Evolutionary conservation across 352 stramenopile genomes (phyloP).

Genomic region (Phytophthora sojae): DNA sequence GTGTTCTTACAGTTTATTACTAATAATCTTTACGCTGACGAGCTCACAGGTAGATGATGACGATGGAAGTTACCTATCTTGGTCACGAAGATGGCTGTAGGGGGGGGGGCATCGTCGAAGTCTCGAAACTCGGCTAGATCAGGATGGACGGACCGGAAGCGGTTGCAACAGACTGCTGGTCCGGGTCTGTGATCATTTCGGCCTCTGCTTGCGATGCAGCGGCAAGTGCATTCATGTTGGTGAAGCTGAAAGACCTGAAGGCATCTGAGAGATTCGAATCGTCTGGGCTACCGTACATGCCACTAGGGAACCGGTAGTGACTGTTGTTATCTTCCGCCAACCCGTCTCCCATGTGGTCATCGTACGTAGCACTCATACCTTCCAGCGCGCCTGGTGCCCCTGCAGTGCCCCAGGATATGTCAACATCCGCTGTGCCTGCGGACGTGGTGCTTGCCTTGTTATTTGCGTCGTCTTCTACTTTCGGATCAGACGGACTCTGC

Average conservation of each 20-base stretch:
- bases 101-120: conserved; percentile 13
- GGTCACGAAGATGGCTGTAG: conserved; percentile 13
- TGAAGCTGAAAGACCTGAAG: conserved; percentile 87
- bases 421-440: conserved; percentile 21
- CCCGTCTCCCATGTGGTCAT: conserved; percentile 11
- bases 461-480: conserved; percentile 20
- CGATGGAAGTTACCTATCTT: conserved; percentile 3
- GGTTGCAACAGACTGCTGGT: conserved; percentile 52
- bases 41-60: conserved; percentile 21
- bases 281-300: conserved; percentile 63
- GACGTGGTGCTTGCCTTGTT: conserved; percentile 24
- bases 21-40: conserved; percentile 38
- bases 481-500: conserved; percentile 15
- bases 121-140: conserved; percentile 48
- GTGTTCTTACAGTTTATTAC: conserved; percentile 29
- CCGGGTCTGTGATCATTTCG: conserved; percentile 58
- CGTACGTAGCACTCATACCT: neutral
- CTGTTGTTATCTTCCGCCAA: conserved; percentile 47
- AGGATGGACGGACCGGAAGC: conserved; percentile 66
- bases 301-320: conserved; percentile 65
- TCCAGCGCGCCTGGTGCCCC: conserved; percentile 16
- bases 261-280: conserved; percentile 55
- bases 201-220: conserved; percentile 81
- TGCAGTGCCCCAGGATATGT: conserved; percentile 31
- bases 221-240: conserved; percentile 87